phyloP scores from a whole-genome alignment of 805 yeast genomes.

The Pichia occidentalis region DNA sequence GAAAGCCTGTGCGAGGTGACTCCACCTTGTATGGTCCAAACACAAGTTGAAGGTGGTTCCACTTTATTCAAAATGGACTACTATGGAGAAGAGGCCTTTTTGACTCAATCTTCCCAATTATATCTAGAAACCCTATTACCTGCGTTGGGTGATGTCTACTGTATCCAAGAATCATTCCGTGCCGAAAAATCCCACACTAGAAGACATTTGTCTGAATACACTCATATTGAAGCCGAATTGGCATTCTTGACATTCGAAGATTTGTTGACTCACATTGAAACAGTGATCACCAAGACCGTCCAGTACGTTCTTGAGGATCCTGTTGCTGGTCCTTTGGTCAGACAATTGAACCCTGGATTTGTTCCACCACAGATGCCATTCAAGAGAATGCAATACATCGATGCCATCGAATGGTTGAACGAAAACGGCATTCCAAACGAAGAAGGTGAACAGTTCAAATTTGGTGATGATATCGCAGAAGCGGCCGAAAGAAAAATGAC shows the following conservation, averaged over 20 bases:
- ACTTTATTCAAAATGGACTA: constrained; percentile 89
- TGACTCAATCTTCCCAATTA: constrained; percentile 95
- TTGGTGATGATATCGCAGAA: constrained; percentile 99
- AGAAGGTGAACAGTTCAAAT: constrained; percentile 86
- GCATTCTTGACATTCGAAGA: constrained; percentile 86
- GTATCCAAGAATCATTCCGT: constrained; percentile 97
- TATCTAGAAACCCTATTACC: constrained; percentile 96
- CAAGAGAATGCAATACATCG: constrained; percentile 82
- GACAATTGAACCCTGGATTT: constrained; percentile 90
- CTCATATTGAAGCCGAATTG: constrained; percentile 94
- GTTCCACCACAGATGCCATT: constrained; percentile 79
- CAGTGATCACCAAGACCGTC: constrained; percentile 59
- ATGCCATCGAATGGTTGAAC: constrained; percentile 94
- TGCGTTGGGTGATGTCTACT: constrained; percentile 92
- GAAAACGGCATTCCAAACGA: constrained; percentile 93
- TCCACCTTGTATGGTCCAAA: constrained; percentile 99
- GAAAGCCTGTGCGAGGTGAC: constrained; percentile 84
- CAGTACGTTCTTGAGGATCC: constrained; percentile 83
- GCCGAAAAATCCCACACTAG: constrained; percentile 99
- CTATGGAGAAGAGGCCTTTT: constrained; percentile 93
- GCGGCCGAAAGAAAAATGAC: constrained; percentile 99
- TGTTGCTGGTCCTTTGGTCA: constrained; percentile 80
- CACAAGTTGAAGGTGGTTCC: constrained; percentile 99
- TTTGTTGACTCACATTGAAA: constrained; percentile 77
- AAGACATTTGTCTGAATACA: constrained; percentile 94